Conservation (phyloP, 352 stramenopile genomes). For the Phytophthora agathidicida region DNA sequence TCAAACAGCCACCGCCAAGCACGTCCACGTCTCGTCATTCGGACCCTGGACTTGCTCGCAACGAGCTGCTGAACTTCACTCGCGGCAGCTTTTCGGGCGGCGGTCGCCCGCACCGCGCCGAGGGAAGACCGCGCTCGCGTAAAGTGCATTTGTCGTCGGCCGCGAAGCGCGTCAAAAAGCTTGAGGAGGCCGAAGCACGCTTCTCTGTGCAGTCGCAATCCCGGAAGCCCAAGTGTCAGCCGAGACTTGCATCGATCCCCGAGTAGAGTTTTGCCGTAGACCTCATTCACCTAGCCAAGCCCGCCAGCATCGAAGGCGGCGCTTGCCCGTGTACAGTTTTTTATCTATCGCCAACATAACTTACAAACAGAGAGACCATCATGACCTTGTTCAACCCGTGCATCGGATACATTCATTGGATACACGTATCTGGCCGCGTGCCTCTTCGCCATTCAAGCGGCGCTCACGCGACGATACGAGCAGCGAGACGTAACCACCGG, state of each 20-base stretch:
- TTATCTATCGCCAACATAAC: conserved; percentile 37
- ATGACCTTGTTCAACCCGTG: conserved; percentile 17
- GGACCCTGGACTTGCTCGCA: conserved; percentile 66
- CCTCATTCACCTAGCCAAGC: conserved; percentile 16
- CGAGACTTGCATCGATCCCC: conserved; percentile 49
- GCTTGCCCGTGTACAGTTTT: conserved; percentile 35
- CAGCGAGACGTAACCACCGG: too few species aligned
- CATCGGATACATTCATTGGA: too few species aligned
- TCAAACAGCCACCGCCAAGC: conserved; percentile 39
- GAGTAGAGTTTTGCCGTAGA: conserved; percentile 38
- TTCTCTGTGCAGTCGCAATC: conserved; percentile 48
- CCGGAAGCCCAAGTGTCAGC: conserved; percentile 45
- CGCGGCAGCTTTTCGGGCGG: conserved; percentile 51
- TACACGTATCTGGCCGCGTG: too few species aligned
- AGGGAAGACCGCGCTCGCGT: conserved; percentile 53
- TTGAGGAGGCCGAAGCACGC: conserved; percentile 81
- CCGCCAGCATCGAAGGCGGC: conserved; percentile 18
- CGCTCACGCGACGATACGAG: too few species aligned
- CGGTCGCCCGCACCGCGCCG: conserved; percentile 43
- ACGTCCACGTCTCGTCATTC: conserved; percentile 61
- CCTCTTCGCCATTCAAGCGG: background rate
- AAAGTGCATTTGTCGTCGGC: conserved; percentile 82
- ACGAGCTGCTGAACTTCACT: conserved; percentile 75
- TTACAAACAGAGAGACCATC: conserved; percentile 32
- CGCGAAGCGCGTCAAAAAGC: conserved; percentile 82